Base-by-base conservation (phyloP, 192 early-diverging fungal genomes). In the Gigaspora rosea region DNA sequence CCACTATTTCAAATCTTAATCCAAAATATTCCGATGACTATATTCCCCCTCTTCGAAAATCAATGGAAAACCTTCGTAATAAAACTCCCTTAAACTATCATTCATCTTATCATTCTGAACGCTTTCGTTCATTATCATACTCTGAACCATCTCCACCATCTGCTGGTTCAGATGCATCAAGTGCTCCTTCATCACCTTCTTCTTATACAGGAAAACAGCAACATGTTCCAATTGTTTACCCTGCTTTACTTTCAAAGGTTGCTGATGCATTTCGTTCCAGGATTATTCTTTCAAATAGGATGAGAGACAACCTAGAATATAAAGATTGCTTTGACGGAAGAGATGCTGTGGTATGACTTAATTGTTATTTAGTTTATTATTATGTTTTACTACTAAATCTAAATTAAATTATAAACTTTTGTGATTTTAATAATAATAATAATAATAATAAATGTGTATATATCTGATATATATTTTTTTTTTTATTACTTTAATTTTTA, bases 241-340 rank as follows among this genome's bases (percentile, higher is more conserved):
- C 91, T 1, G 93, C 91, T 6, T 80, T 95, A 76, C 80, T 95
- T 15, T 92, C 91, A 7, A 78, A 86, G 59, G 92, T 95, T 8
- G 90, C 93, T 7, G 85, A 83, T 64, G 83, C 87, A 9, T 92
- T 95, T 79, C 85, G 86, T 27, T 80, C 82, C 41, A 76, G 88
- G 11, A 80, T 94, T 33, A 85, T 84, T 15, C 72, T 90, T 47
- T 84, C 85, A 47, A 91, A 90, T 8, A 89, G 90, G 52, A 85
- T 86, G 47, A 93, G 93, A 71, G 93, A 96, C 71, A 88, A 86
- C 11, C 83, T 96, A 22, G 92, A 95, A 82, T 94, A 97, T 81
- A 88, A 89, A 64, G 88, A 92, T 66, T 91, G 89, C 78, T 97
- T 98, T 83, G 87, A 91, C 67, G 97, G 97, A 36, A 85, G 87